Percentiles rank a stretch among this genome's conserved stretches.
Conservation (phyloP, 257 asterid species). For the Fraxinus excelsior region DNA sequence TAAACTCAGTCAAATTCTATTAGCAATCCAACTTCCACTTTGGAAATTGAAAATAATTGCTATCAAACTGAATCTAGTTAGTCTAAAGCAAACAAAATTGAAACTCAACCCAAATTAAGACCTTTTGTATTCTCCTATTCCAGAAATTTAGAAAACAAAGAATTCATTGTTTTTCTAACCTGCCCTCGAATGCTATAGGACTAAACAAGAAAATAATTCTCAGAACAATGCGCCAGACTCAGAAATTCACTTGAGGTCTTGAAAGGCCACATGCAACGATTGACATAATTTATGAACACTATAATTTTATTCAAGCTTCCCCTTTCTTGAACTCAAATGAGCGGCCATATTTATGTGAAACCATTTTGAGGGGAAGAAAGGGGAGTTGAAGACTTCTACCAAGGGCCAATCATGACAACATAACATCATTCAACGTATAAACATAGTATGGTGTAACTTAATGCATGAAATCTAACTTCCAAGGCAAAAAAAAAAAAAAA, state of each 20-base stretch:
- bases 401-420: neutral
- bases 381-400: neutral
- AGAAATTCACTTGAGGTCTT: neutral
- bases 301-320: neutral
- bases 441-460: neutral
- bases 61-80: neutral
- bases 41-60: neutral
- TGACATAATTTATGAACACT: neutral
- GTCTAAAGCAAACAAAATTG: neutral
- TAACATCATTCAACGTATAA: neutral
- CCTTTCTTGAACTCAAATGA: neutral
- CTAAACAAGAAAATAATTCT: neutral
- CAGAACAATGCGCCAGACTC: neutral
- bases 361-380: neutral
- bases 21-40: neutral
- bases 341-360: neutral
- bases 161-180: neutral
- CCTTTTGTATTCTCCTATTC: neutral
- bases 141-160: neutral
- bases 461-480: neutral
- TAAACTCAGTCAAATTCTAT: neutral
- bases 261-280: neutral
- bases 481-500: neutral
- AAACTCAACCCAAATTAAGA: neutral
- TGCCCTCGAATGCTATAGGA: neutral